phyloP scores from a whole-genome alignment of 345 rosid species.

The Populus ilicifolia region DNA sequence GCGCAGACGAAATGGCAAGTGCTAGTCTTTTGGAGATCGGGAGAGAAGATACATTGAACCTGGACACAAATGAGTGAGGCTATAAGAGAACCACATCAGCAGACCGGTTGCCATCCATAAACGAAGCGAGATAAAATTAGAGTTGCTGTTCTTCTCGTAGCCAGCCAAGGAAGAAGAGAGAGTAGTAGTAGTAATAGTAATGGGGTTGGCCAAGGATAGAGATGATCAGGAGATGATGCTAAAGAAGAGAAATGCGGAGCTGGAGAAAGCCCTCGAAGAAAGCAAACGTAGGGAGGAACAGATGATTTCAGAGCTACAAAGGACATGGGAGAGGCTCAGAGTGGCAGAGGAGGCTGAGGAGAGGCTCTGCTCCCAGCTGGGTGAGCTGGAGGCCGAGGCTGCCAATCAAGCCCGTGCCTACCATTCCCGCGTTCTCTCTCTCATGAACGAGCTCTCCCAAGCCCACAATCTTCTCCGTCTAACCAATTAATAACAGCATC shows the following conservation, averaged over 20 bases:
- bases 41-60: conserved; percentile 56
- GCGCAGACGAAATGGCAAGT: not conserved
- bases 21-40: not conserved
- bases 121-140: not conserved
- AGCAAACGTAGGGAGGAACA: conserved; percentile 49
- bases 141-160: not conserved
- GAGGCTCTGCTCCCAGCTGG: conserved; percentile 74
- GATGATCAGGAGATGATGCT: conserved; percentile 22
- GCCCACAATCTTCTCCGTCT: conserved; percentile 20
- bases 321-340: conserved; percentile 45
- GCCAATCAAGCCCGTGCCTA: conserved; percentile 62
- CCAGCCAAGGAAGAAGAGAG: not conserved
- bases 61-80: conserved; percentile 35
- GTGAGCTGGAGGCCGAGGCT: conserved; percentile 85
- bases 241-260: conserved; percentile 53
- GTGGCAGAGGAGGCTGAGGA: conserved; percentile 87
- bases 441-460: conserved; percentile 58
- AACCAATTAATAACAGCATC: not conserved
- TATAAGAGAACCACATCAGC: conserved; percentile 4
- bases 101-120: not conserved
- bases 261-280: conserved; percentile 46
- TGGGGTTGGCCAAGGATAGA: conserved; percentile 11
- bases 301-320: conserved; percentile 51
- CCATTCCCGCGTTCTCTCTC: conserved; percentile 55
- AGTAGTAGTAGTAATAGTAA: not conserved